phyloP scores from a whole-genome alignment of 345 rosid species.

The Alliaria petiolata region DNA sequence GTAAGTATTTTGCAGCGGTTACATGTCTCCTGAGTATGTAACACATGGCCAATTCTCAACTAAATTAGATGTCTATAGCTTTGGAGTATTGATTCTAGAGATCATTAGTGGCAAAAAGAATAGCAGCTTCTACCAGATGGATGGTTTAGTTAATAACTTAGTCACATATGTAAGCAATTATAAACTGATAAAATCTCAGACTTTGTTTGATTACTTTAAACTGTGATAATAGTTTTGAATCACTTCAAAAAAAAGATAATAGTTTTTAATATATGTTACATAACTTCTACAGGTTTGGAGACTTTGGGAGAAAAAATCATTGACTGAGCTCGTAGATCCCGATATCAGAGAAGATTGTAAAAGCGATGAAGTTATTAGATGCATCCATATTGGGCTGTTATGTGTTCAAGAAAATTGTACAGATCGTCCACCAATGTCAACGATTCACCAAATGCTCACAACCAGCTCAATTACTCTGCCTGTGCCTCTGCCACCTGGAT shows the following conservation, averaged over 20 bases:
- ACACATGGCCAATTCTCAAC: background rate
- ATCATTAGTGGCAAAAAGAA: conserved; percentile 23
- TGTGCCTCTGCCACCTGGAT: conserved; percentile 24
- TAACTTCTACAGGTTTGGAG: conserved; percentile 22
- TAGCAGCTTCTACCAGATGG: conserved; percentile 12
- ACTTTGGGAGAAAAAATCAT: conserved; percentile 15
- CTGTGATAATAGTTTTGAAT: background rate
- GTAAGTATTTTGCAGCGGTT: conserved; percentile 5
- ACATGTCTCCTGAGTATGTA: conserved; percentile 19
- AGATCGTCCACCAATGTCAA: conserved; percentile 19
- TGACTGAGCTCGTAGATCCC: conserved; percentile 12
- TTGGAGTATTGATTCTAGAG: conserved; percentile 30
- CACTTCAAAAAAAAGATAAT: too few relatives aligned
- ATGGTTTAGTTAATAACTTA: background rate
- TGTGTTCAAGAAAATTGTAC: conserved; percentile 28
- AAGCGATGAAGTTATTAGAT: conserved; percentile 23
- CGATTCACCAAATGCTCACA: conserved; percentile 21
- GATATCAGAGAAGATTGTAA: background rate
- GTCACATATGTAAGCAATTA: background rate
- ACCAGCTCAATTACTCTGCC: conserved; percentile 17
- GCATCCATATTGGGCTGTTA: conserved; percentile 28
- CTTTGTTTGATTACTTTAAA: background rate
- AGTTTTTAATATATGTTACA: background rate
- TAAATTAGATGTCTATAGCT: conserved; percentile 31
- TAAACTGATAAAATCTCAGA: background rate